Conservation (phyloP, 768 basidiomycete species). For the Cyclocybe aegerita region DNA sequence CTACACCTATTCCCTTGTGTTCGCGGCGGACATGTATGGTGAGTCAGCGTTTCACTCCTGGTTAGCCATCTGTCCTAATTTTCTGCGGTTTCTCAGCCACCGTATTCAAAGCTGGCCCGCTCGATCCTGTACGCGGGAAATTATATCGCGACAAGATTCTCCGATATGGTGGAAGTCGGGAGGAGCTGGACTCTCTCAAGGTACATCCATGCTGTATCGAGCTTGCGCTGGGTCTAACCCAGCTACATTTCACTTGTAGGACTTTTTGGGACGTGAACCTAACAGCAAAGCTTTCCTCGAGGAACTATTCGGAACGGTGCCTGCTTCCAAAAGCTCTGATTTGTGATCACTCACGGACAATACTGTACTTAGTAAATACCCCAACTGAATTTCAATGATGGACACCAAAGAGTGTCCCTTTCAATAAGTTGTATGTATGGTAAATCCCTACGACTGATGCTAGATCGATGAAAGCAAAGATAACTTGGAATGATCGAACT, state of each 20-base stretch:
- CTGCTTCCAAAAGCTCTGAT: slow-evolving; percentile 26
- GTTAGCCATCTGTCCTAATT: background rate
- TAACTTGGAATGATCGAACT: background rate
- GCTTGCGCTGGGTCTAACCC: background rate
- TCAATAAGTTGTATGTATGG: too few relatives aligned
- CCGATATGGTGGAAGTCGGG: slow-evolving; percentile 70
- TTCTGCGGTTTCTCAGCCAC: slow-evolving; percentile 39
- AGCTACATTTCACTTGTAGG: slow-evolving; percentile 33
- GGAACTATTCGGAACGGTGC: slow-evolving; percentile 54
- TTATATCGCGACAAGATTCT: slow-evolving; percentile 78
- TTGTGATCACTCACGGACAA: slow-evolving; percentile 4
- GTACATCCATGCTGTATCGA: slow-evolving; percentile 29
- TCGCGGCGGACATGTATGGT: slow-evolving; percentile 61
- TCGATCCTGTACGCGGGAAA: slow-evolving; percentile 65
- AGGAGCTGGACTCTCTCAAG: slow-evolving; percentile 79
- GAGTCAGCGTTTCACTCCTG: slow-evolving; percentile 6
- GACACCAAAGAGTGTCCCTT: too few relatives aligned
- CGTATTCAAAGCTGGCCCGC: slow-evolving; percentile 79
- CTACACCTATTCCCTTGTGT: slow-evolving; percentile 73
- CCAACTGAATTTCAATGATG: too few relatives aligned
- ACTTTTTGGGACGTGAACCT: slow-evolving; percentile 76
- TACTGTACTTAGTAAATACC: background rate
- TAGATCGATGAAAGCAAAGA: too few relatives aligned
- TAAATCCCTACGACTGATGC: too few relatives aligned
- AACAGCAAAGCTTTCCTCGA: slow-evolving; percentile 75